Evolutionary conservation across 2,329 filamentous ascomycete species (phyloP), one percentile per base, ranked within the genome.

Genomic region (Rhynchosporium graminicola): DNA sequence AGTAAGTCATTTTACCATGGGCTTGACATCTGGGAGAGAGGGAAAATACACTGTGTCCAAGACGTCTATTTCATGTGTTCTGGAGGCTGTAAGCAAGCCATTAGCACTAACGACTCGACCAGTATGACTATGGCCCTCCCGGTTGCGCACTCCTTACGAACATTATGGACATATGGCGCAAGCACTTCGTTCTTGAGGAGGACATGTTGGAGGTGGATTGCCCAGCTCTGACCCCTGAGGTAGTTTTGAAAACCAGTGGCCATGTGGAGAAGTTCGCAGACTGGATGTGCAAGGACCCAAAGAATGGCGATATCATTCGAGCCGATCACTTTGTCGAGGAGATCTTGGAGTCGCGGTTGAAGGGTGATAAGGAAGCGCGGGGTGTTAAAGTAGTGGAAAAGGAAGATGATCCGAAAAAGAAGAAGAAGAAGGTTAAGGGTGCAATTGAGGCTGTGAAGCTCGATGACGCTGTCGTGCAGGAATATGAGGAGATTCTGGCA

Each of bases 201-300:
- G 87, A 90, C 74, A 91, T 90, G 87, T 79, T 90, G 64, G 86
- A 89, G 76, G 81, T 91, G 62, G 88, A 91, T 74, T 96, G 92
- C 80, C 95, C 91, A 45, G 95, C 94, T 79, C 79, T 99, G 74
- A 99, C 95, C 46, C 95, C 95, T 40, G 87, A 95, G 73, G 90
- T 95, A 54, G 91, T 99, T 43, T 85, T 99, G 74, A 96, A 98
- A 84, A 97, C 94, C 59, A 91, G 87, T 76, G 95, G 95, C 67
- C 95, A 99, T 79, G 95, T 98, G 68, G 94, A 97, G 77, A 96
- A 96, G 78, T 98, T 98, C 61, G 73, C 72, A 13, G 94, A 98
- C 77, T 98, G 91, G 91, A 97, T 98, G 93, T 97, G 91, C 87
- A 97, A 96, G 79, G 95, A 99, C 77, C 92, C 94, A 67, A 96